Conservation (phyloP, 23 red algal genomes). For the Gracilaria domingensis region DNA sequence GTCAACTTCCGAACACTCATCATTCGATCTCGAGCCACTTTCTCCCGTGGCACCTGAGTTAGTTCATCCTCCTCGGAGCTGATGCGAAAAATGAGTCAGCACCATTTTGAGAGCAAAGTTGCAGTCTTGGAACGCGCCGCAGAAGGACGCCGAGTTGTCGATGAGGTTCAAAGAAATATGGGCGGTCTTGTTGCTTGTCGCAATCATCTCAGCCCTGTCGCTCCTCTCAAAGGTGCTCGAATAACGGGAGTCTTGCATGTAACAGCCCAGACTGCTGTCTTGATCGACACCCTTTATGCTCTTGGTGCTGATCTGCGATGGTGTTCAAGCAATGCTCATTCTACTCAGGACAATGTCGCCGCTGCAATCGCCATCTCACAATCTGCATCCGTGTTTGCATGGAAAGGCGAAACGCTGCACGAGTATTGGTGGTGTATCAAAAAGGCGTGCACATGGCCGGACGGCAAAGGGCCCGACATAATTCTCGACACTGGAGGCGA, state of each 20-base stretch:
- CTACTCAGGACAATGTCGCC: constrained; percentile 12
- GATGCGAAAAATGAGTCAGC: too few relatives aligned
- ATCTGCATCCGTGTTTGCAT: neutral
- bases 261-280: constrained; percentile 11
- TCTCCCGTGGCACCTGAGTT: too few relatives aligned
- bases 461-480: constrained; percentile 20
- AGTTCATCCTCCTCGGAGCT: too few relatives aligned
- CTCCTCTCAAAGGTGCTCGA: neutral
- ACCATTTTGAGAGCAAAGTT: too few relatives aligned
- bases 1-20: too few relatives aligned
- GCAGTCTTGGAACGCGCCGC: too few relatives aligned
- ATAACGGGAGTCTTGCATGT: constrained; percentile 20
- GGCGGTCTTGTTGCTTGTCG: too few relatives aligned
- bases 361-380: neutral
- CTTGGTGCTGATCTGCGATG: constrained; percentile 19
- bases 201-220: too few relatives aligned
- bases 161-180: too few relatives aligned
- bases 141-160: too few relatives aligned
- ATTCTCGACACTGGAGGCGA: constrained; percentile 20
- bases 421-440: constrained; percentile 33
- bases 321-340: constrained; percentile 14
- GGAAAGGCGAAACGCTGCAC: constrained; percentile 8
- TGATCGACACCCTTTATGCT: constrained; percentile 15
- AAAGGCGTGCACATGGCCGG: neutral
- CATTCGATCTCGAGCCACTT: too few relatives aligned